These are phyloP conservation scores for Trichoderma orchidacearum DNA, from an alignment of 495 filamentous ascomycete genomes.

Conservation along the genomic window DNA sequence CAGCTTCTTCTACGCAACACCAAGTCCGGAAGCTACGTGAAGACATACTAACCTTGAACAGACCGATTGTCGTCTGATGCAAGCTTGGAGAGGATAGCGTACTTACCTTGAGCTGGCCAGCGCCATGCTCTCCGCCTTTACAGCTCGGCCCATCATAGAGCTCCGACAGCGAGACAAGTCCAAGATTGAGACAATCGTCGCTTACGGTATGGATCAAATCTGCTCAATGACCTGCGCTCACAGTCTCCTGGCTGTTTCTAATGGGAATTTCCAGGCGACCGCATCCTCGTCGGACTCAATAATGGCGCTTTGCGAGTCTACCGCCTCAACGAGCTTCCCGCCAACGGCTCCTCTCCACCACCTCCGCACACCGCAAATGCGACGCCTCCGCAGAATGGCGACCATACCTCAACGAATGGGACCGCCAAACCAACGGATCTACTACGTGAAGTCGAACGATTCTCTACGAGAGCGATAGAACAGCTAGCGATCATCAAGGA, in stretches of 20 bases:
- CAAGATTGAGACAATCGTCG: slow-evolving; percentile 84
- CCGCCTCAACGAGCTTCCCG: slow-evolving; percentile 57
- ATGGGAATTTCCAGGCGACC: slow-evolving; percentile 47
- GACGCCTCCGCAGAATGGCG: slow-evolving; percentile 16
- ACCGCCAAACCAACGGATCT: slow-evolving; percentile 59
- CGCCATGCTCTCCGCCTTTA: slow-evolving; percentile 95
- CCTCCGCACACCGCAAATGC: slow-evolving; percentile 15
- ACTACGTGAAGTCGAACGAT: slow-evolving; percentile 83
- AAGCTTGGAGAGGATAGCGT: slow-evolving; percentile 2
- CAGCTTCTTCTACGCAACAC: neutral
- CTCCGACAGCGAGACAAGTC: slow-evolving; percentile 89
- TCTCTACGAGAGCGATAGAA: slow-evolving; percentile 76
- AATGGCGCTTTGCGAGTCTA: slow-evolving; percentile 84
- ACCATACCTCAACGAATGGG: slow-evolving; percentile 1
- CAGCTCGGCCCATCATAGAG: slow-evolving; percentile 90
- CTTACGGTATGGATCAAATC: slow-evolving; percentile 48
- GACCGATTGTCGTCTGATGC: neutral
- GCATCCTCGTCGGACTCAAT: slow-evolving; percentile 80
- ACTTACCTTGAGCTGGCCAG: slow-evolving; percentile 12
- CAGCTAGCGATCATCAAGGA: slow-evolving; percentile 93
- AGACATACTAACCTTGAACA: neutral
- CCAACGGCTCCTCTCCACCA: slow-evolving; percentile 1
- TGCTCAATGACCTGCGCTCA: neutral
- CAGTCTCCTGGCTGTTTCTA: neutral
- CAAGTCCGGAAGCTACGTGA: neutral